Percentiles rank a stretch among this genome's conserved stretches.
phyloP scores from a whole-genome alignment of 805 yeast species.

The Kuraishia floccosa region DNA sequence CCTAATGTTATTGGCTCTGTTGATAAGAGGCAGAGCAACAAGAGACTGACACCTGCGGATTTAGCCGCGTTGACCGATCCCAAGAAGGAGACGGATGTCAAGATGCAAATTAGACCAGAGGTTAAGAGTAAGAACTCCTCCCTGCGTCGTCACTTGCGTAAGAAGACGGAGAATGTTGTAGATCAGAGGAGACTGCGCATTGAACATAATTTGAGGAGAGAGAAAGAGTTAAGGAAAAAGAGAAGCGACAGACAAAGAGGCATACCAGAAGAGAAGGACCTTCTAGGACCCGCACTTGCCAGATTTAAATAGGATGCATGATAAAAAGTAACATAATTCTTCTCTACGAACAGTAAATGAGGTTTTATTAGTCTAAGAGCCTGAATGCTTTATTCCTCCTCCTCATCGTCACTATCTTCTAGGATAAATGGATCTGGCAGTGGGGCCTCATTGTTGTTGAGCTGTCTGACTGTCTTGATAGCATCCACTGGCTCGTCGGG shows the following conservation, averaged over 20 bases:
- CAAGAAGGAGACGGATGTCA: slow-evolving; percentile 27
- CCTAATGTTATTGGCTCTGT: slow-evolving; percentile 82
- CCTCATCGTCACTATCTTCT: slow-evolving; percentile 41
- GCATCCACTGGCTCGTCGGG: slow-evolving; percentile 51
- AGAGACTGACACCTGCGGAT: slow-evolving; percentile 55
- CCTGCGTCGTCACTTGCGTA: slow-evolving; percentile 67
- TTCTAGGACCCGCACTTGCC: slow-evolving; percentile 33
- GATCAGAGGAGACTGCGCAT: slow-evolving; percentile 76
- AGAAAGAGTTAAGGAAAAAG: slow-evolving; percentile 58
- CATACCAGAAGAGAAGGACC: slow-evolving; percentile 38
- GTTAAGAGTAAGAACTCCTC: slow-evolving; percentile 77
- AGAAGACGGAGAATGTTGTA: slow-evolving; percentile 74
- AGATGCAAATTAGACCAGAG: slow-evolving; percentile 52
- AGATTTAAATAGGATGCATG: slow-evolving; percentile 29
- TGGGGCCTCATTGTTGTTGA: slow-evolving; percentile 64
- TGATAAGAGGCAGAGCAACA: slow-evolving; percentile 52
- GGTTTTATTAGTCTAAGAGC: neutral
- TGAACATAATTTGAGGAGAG: slow-evolving; percentile 62
- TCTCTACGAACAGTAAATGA: neutral
- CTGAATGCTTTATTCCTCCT: neutral
- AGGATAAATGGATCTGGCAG: slow-evolving; percentile 61
- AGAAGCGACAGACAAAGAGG: slow-evolving; percentile 32
- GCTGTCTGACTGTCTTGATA: slow-evolving; percentile 79
- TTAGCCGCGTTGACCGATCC: slow-evolving; percentile 27
- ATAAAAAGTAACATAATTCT: neutral